Percentiles rank a stretch among this genome's conserved stretches.
Evolutionary conservation across 345 rosid species (phyloP).

Genomic region (Eucalyptus rudis): DNA sequence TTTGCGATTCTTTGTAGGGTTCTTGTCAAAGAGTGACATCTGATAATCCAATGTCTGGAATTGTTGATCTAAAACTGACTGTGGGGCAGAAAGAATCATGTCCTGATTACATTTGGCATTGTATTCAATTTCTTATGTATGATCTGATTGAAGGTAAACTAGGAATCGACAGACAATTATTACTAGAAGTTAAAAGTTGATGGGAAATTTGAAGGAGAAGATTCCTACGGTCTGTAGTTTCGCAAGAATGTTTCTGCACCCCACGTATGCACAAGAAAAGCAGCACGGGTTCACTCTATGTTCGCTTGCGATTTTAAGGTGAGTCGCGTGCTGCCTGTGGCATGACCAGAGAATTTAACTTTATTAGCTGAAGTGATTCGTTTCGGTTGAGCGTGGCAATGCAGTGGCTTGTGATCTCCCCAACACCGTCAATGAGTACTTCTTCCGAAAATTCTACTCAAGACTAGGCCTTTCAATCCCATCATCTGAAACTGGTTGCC

Average conservation of each 20-base stretch:
- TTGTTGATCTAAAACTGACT: not conserved
- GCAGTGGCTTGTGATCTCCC: not conserved
- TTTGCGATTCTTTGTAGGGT: slow-evolving; percentile 19
- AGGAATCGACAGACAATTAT: not conserved
- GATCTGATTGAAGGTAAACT: not conserved
- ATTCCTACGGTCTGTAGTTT: not conserved
- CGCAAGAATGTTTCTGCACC: not conserved
- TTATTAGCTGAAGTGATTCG: not conserved
- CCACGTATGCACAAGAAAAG: not conserved
- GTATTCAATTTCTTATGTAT: not conserved
- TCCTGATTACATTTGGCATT: not conserved
- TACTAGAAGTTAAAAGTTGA: not conserved
- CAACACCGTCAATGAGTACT: not conserved
- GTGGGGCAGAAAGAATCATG: not conserved
- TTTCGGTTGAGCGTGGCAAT: not conserved
- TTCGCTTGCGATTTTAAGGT: not conserved
- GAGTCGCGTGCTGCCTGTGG: not conserved
- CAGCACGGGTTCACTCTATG: not conserved
- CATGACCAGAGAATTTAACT: not conserved
- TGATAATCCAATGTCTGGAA: not conserved
- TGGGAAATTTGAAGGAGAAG: not conserved
- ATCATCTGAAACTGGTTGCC: slow-evolving; percentile 1
- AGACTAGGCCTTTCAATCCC: slow-evolving; percentile 2
- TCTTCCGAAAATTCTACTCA: slow-evolving; percentile 9
- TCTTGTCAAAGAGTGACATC: slow-evolving; percentile 6